Evolutionary conservation across 768 basidiomycete genomes (phyloP).

Genomic region (Paxillus rubicundulus): DNA sequence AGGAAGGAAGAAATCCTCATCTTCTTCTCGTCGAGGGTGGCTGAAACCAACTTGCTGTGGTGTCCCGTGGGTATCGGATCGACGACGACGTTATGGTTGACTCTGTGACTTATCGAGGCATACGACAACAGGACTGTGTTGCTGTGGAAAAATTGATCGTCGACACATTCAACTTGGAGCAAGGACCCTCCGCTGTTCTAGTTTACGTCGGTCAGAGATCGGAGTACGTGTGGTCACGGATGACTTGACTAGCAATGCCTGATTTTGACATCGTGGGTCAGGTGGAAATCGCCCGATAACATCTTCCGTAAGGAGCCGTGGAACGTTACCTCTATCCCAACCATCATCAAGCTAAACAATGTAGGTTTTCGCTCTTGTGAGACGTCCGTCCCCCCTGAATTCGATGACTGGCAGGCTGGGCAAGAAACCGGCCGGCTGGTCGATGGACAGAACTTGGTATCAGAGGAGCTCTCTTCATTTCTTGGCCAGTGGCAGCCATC

Average conservation of each 20-base stretch:
- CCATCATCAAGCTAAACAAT: constrained; percentile 58
- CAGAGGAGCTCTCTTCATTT: constrained; percentile 19
- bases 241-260: not conserved
- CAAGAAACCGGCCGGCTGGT: constrained; percentile 30
- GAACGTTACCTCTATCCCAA: constrained; percentile 59
- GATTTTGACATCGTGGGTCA: constrained; percentile 25
- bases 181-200: constrained; percentile 52
- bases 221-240: constrained; percentile 45
- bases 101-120: constrained; percentile 1
- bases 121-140: constrained; percentile 56
- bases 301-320: constrained; percentile 62
- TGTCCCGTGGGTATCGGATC: constrained; percentile 53
- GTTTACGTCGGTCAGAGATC: constrained; percentile 66
- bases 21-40: constrained; percentile 68
- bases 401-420: constrained; percentile 34
- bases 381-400: constrained; percentile 1
- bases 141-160: constrained; percentile 56
- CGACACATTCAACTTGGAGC: constrained; percentile 45
- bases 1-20: constrained; percentile 55
- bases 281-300: constrained; percentile 66
- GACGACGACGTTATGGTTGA: not conserved
- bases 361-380: constrained; percentile 38
- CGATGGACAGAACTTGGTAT: constrained; percentile 25
- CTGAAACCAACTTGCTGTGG: constrained; percentile 54
- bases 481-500: constrained; percentile 14